These are phyloP conservation scores for Suillus luteus DNA, from an alignment of 768 basidiomycete species.

Conservation along the genomic window DNA sequence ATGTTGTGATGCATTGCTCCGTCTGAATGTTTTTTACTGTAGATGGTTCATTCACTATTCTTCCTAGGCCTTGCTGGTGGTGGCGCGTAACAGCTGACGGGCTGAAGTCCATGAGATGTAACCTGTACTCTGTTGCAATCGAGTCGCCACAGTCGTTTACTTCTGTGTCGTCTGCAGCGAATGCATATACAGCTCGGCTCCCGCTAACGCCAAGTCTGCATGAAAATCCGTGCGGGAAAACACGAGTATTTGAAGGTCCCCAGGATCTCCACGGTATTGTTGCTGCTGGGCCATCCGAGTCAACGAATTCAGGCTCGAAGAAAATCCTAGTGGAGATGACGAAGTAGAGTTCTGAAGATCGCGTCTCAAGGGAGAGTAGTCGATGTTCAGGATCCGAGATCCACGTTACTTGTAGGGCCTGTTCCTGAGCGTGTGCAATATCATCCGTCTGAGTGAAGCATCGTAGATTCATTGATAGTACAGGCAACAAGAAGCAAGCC, in stretches of 20 bases:
- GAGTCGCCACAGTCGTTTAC: background rate
- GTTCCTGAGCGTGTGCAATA: background rate
- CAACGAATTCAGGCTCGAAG: background rate
- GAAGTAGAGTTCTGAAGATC: background rate
- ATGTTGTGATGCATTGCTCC: background rate
- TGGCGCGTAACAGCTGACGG: background rate
- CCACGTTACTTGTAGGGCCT: background rate
- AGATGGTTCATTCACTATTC: background rate
- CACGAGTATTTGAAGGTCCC: background rate
- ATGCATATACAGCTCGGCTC: background rate
- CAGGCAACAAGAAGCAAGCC: background rate
- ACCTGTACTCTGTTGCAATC: background rate
- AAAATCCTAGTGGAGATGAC: background rate
- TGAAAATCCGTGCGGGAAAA: background rate
- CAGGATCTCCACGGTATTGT: background rate
- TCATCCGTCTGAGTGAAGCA: background rate
- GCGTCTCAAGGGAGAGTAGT: background rate
- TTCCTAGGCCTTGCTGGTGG: background rate
- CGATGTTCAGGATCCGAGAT: background rate
- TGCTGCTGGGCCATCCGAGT: background rate
- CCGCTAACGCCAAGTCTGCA: background rate
- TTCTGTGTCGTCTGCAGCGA: background rate
- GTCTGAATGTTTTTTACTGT: background rate
- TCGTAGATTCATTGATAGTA: background rate
- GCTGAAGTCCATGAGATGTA: slow-evolving; percentile 2